These are phyloP conservation scores for Nakataea oryzae DNA, from an alignment of 2,329 filamentous ascomycete genomes.

Conservation along the genomic window DNA sequence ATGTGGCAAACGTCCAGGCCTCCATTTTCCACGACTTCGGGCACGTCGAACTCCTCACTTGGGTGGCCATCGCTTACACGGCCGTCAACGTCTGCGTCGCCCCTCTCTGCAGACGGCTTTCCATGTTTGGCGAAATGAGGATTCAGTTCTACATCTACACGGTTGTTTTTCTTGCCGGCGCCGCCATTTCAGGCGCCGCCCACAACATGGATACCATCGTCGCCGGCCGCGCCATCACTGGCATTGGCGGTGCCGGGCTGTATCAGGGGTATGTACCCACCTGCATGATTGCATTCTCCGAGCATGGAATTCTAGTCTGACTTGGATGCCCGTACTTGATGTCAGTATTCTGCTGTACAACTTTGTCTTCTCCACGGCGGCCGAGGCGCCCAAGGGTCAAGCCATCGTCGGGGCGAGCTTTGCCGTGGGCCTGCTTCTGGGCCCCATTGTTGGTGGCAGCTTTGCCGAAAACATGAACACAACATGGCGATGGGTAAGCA, in stretches of 20 bases:
- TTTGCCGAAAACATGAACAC: neutral
- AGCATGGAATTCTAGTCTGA: neutral
- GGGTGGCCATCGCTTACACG: slow-evolving; percentile 23
- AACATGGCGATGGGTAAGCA: slow-evolving; percentile 8
- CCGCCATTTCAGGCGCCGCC: neutral
- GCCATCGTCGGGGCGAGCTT: neutral
- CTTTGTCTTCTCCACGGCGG: neutral
- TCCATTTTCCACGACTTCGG: slow-evolving; percentile 43
- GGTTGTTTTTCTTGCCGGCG: neutral
- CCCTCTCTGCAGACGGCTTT: neutral
- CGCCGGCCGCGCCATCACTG: neutral
- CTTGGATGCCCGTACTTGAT: neutral
- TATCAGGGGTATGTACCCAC: neutral
- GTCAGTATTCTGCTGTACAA: neutral
- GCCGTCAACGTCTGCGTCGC: neutral
- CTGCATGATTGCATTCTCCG: neutral
- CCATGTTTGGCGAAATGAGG: neutral
- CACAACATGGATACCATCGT: neutral
- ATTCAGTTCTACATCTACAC: neutral
- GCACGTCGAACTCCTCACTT: slow-evolving; percentile 24
- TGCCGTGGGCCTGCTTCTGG: neutral
- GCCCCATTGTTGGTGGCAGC: neutral
- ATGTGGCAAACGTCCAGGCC: slow-evolving; percentile 43
- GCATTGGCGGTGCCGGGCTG: neutral
- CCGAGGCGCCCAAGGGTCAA: neutral